phyloP scores from a whole-genome alignment of 1,284 basidiomycete genomes.

The Ganoderma lucidum region DNA sequence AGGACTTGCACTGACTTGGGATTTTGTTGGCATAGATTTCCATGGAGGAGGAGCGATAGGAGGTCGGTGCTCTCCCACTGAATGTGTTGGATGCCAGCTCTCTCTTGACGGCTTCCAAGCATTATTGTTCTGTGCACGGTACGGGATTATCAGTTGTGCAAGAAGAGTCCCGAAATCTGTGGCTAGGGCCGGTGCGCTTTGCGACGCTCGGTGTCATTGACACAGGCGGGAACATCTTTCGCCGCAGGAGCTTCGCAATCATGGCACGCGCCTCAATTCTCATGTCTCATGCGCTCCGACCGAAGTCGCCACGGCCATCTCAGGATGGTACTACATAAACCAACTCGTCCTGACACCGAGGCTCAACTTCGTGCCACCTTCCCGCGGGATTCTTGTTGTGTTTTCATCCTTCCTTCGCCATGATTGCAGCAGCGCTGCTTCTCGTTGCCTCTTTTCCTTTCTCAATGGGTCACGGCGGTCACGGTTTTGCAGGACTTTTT shows the following conservation, averaged over 20 bases:
- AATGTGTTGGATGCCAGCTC: not conserved
- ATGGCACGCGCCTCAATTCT: not conserved
- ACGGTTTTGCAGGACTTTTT: not conserved
- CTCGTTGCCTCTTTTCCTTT: slow-evolving; percentile 2
- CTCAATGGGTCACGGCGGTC: not conserved
- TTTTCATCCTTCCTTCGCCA: not conserved
- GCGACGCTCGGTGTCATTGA: not conserved
- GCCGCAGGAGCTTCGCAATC: not conserved
- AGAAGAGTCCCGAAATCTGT: not conserved
- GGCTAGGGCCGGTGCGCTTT: not conserved
- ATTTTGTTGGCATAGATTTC: not conserved
- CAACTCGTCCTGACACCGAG: not conserved
- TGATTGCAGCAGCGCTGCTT: slow-evolving; percentile 9
- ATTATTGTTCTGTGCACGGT: not conserved
- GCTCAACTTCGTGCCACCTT: not conserved
- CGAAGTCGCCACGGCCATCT: not conserved
- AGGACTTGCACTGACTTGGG: not conserved
- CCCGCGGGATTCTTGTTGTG: not conserved
- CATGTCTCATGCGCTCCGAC: not conserved
- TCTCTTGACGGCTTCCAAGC: not conserved
- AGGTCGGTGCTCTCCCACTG: not conserved
- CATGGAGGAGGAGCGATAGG: not conserved
- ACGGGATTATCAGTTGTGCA: not conserved
- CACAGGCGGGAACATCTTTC: not conserved
- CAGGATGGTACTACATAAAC: slow-evolving; percentile 5